Evolutionary conservation across 139 green algal species (phyloP), one percentile per base, ranked within the genome.

Genomic region (Pedinophyceae sp.): DNA sequence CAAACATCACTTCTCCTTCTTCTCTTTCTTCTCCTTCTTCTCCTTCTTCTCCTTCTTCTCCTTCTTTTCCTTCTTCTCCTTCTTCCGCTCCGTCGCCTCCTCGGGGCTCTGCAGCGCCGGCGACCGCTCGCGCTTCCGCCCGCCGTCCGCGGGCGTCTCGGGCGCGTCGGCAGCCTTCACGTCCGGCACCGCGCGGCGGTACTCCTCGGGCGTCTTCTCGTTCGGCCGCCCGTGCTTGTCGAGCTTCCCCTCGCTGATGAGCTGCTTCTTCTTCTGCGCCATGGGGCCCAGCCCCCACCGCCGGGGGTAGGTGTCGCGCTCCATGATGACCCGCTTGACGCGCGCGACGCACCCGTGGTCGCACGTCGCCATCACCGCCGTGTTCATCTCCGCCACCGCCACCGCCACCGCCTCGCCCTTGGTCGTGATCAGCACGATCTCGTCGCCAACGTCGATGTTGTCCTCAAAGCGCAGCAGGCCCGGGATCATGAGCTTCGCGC

Each of bases 241-340:
- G 48, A 97, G 77, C 70, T 93, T 85, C 59, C 87, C 89, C 46
- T 95, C 87, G 5, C 77, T 72, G 45, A 95, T 87, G 27, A 98
- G 73, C 80, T 94, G 85, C 79, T 97, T 98, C 75, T 98, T 98
- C 61, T 86, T 72, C 53, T 82, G 66, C 6, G 91, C 87, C 49
- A 85, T 89, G 16, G 90, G 90, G 10, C 91, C 90, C 57, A 98
- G 76, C 19, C 88, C 88, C 86, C 86, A 94, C 55, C 81, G 67
- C 18, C 89, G 68, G 6, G 91, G 91, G 76, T 98, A 98, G n/a
- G 91, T 97, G 70, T 97, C 91, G 3, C 91, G 67, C 72, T 98
- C 91, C 87, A 98, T 97, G 54, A 98, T 90, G 1, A 98, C 89
- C 10, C 89, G 74, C 77, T 95, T 95, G 47, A 96, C 81, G 67